Evolutionary conservation across 768 basidiomycete genomes (phyloP), one percentile per base, ranked within the genome.

Genomic region (Serendipita sp.): DNA sequence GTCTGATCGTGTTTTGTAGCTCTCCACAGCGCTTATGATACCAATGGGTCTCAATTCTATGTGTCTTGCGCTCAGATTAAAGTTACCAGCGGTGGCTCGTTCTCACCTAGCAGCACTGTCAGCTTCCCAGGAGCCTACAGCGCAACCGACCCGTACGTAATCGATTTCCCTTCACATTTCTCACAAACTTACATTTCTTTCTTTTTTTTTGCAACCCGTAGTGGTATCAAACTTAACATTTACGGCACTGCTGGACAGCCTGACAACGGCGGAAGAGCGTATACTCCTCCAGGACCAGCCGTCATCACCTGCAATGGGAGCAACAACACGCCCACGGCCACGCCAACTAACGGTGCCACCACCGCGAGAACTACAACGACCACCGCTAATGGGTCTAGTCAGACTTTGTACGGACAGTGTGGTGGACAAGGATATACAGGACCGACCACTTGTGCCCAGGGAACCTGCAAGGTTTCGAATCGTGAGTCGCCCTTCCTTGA

Each of bases 81-180:
- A 6, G 62, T 63, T 44, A 63, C 62, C 5, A 10, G 36, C 5
- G 33, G 36, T 27, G 62, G 62, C 11, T 18, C n/a, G 34, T 43
- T 43, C 27, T 18, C 36, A n/a, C 62, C 80, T 1, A 44, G n/a
- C 16, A 70, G 76, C 31, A 77, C 77, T 13, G 78, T 79, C 44
- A 76, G 72, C 68, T 77, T 81, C 75, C 79, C 79, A 4, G 80
- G 80, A 27, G 76, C 77, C 10, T 80, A 80, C 69, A 71, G 69
- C 27, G 71, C 16, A 63, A 36, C 5, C 40, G 77, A 79, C 69
- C 79, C 79, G 29, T 40, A 40, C 40, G 40, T 40, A 6, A 13
- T 40, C 40, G 13, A 40, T 13, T 40, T 5, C 13, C 40, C 6
- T 6, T 40, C 40, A 40, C 13, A 13, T 2, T 40, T 40, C 1